Conservation (phyloP, 495 filamentous ascomycete genomes). For the Jackrogersella minutella region DNA sequence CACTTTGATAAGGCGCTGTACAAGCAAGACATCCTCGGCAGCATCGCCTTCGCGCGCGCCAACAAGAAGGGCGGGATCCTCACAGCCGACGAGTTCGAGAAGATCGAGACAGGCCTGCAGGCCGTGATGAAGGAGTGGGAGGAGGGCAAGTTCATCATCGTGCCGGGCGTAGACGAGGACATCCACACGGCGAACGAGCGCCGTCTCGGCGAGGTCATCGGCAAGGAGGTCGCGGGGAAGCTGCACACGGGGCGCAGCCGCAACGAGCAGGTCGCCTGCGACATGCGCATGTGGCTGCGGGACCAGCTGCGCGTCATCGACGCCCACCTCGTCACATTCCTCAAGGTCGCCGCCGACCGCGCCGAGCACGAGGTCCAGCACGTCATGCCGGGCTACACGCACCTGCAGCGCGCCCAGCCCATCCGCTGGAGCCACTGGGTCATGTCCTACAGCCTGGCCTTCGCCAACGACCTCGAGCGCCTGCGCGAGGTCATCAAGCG, state of each 20-base stretch:
- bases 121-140: slow-evolving; percentile 81
- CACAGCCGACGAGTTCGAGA: slow-evolving; percentile 73
- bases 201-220: slow-evolving; percentile 86
- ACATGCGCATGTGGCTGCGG: slow-evolving; percentile 92
- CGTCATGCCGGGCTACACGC: slow-evolving; percentile 81
- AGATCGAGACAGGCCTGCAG: slow-evolving; percentile 77
- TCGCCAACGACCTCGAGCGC: slow-evolving; percentile 80
- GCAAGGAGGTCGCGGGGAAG: slow-evolving; percentile 86
- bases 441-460: slow-evolving; percentile 78
- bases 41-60: slow-evolving; percentile 86
- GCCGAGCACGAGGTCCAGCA: slow-evolving; percentile 76
- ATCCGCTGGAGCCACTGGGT: slow-evolving; percentile 91
- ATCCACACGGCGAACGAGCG: slow-evolving; percentile 97
- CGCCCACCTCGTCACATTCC: slow-evolving; percentile 69
- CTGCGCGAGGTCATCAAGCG: slow-evolving; percentile 76
- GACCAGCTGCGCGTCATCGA: slow-evolving; percentile 80
- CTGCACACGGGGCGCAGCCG: slow-evolving; percentile 91
- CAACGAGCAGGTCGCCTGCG: slow-evolving; percentile 93
- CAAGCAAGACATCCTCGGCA: slow-evolving; percentile 80
- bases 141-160: slow-evolving; percentile 63
- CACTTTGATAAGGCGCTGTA: slow-evolving; percentile 85
- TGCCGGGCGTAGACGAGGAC: slow-evolving; percentile 69
- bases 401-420: slow-evolving; percentile 90
- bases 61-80: slow-evolving; percentile 81
- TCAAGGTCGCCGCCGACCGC: slow-evolving; percentile 74